phyloP scores from a whole-genome alignment of 148 eudicot genomes.

The Vaccinium darrowii region DNA sequence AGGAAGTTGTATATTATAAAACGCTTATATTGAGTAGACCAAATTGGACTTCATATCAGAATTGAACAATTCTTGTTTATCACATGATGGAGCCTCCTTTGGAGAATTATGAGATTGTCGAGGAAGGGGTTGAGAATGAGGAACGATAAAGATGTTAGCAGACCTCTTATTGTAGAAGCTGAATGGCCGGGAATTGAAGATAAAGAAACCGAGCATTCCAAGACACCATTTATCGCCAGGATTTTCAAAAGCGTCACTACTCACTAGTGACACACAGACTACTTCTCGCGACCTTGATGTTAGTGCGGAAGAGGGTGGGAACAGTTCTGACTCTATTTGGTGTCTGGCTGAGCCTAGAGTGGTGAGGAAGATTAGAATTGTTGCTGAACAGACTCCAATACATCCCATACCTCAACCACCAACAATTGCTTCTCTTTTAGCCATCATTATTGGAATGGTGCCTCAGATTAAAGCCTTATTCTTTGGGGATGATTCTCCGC shows the following conservation, averaged over 20 bases:
- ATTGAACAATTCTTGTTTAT: constrained; percentile 35
- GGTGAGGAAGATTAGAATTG: constrained; percentile 48
- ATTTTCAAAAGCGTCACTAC: constrained; percentile 39
- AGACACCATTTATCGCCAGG: constrained; percentile 53
- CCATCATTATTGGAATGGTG: constrained; percentile 54
- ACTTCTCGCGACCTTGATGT: constrained; percentile 29
- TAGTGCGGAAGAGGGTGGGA: constrained; percentile 20
- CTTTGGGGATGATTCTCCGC: constrained; percentile 53
- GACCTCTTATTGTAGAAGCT: constrained; percentile 58
- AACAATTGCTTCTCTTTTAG: constrained; percentile 60
- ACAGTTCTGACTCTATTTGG: constrained; percentile 37
- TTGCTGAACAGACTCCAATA: constrained; percentile 66
- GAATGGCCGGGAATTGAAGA: constrained; percentile 74
- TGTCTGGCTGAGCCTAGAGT: constrained; percentile 58
- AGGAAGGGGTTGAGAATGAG: constrained; percentile 35
- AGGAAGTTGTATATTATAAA: too few species aligned
- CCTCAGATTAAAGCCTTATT: constrained; percentile 50
- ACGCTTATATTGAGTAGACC: too few species aligned
- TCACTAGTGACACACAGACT: constrained; percentile 25
- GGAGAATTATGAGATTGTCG: constrained; percentile 58
- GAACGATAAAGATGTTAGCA: constrained; percentile 33
- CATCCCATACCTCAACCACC: constrained; percentile 69
- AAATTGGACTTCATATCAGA: too few species aligned
- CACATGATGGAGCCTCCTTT: constrained; percentile 83
- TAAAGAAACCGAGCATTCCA: constrained; percentile 53